Evolutionary conservation across 306 rosid species (phyloP).

Genomic region (Betula pendula): DNA sequence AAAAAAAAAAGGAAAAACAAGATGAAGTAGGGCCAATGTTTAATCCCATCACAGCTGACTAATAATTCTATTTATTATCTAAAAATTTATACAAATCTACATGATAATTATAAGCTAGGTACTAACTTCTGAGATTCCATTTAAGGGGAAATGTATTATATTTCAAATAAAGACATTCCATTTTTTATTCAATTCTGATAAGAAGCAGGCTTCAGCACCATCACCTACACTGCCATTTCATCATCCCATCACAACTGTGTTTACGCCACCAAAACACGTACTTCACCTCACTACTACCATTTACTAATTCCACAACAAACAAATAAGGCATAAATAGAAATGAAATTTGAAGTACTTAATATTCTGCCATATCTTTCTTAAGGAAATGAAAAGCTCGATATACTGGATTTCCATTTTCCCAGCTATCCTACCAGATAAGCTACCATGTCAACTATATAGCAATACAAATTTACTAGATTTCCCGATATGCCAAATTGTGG

Average conservation of each 20-base stretch:
- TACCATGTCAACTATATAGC: background rate
- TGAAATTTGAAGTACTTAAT: background rate
- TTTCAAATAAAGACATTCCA: background rate
- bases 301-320: background rate
- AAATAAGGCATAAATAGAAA: background rate
- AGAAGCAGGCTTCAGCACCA: background rate
- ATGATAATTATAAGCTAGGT: background rate
- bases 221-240: no score
- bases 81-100: background rate
- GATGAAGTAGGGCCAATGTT: background rate
- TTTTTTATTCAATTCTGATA: background rate
- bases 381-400: no score
- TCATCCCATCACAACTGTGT: background rate
- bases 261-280: background rate
- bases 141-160: background rate
- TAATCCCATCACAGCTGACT: background rate
- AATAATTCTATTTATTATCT: background rate
- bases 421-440: background rate
- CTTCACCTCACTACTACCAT: background rate
- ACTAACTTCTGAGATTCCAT: no score
- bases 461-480: background rate
- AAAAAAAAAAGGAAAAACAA: no score
- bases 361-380: background rate
- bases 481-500: background rate
- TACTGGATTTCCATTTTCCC: background rate